Base-by-base conservation (phyloP, 495 filamentous ascomycete species). In the Xylaria bambusicola region DNA sequence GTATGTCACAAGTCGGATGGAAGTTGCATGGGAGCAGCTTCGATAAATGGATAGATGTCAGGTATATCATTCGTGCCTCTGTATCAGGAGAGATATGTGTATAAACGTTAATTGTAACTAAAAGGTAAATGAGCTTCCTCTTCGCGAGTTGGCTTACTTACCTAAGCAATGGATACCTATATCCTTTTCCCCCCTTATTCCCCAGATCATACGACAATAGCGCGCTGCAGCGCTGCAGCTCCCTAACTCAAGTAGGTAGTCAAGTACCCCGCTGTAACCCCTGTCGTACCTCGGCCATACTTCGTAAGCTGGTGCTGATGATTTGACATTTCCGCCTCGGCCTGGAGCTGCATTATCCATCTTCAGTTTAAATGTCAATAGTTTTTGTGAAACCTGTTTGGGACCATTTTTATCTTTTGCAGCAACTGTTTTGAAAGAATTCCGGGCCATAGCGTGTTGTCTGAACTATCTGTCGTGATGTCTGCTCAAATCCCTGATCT, bases 401-500 rank as follows among this genome's bases (percentile, higher is more conserved):
- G 6, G 41, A 29, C 18, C 23, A 40, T 48, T 29, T 42, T 17
- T 8, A 1, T 31, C 21, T 18, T 0, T 47, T 47, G 23, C 26
- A 58, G 3, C 13, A 15, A 38, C 42, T 26, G 13, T 17, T n/a
- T 33, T 42, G 18, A 2, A 17, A 13, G 12, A 23, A 46, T 33
- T 45, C 29, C 17, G 3, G 24, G 27, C 29, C 31, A n/a, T n/a
- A n/a, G n/a, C 17, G 8, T 47, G n/a, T 36, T 10, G 26, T 12
- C 24, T 9, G 24, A 9, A 52, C 36, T 35, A 36, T 52, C 31
- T 7, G 35, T 9, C 23, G 78, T 41, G 35, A 88, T 90, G 87
- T 88, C 87, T 18, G 72, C 81, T 45, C 77, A 80, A 60, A 89
- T 90, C 60, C 87, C 87, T 45, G 77, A 82, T 64, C 84, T 90